phyloP scores from a whole-genome alignment of 1,284 basidiomycete genomes.

The Rhodotorula sp. region DNA sequence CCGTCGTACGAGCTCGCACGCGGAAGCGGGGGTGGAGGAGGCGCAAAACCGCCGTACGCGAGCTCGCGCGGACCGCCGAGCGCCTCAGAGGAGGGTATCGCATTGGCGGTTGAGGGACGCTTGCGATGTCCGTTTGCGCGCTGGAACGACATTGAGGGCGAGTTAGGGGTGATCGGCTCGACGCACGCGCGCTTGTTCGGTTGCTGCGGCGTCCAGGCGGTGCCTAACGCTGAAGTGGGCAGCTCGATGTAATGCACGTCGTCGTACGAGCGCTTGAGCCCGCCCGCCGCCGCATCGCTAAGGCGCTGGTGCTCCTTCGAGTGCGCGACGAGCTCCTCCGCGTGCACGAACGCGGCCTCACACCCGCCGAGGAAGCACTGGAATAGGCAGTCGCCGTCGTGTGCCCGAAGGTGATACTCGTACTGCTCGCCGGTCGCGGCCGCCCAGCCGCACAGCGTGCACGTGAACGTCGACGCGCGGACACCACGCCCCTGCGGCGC shows the following conservation, averaged over 20 bases:
- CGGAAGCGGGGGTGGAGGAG: background rate
- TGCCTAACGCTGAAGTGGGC: background rate
- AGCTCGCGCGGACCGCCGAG: too few relatives aligned
- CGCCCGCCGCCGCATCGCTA: background rate
- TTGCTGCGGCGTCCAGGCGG: constrained; percentile 6
- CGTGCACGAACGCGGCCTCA: constrained; percentile 2
- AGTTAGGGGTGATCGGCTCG: constrained; percentile 25
- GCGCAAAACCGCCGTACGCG: background rate
- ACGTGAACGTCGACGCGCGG: background rate
- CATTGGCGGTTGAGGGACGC: background rate
- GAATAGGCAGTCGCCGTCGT: constrained; percentile 23
- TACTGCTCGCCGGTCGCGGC: background rate
- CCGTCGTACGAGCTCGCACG: constrained; percentile 4
- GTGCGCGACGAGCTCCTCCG: constrained; percentile 5
- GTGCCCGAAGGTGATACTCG: constrained; percentile 9
- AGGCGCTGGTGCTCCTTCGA: background rate
- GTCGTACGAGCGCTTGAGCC: constrained; percentile 10
- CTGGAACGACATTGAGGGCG: constrained; percentile 5
- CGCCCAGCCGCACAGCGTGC: constrained; percentile 4
- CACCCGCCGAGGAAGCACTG: constrained; percentile 15
- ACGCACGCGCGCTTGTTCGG: constrained; percentile 14
- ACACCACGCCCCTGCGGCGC: background rate
- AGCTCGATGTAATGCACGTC: background rate
- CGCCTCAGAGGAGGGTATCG: background rate
- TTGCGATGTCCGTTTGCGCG: background rate